Percentiles rank a stretch among this genome's conserved stretches.
These are phyloP conservation scores for Trichophyton schoenleinii DNA, from an alignment of 2,329 filamentous ascomycete species.

Conservation along the genomic window DNA sequence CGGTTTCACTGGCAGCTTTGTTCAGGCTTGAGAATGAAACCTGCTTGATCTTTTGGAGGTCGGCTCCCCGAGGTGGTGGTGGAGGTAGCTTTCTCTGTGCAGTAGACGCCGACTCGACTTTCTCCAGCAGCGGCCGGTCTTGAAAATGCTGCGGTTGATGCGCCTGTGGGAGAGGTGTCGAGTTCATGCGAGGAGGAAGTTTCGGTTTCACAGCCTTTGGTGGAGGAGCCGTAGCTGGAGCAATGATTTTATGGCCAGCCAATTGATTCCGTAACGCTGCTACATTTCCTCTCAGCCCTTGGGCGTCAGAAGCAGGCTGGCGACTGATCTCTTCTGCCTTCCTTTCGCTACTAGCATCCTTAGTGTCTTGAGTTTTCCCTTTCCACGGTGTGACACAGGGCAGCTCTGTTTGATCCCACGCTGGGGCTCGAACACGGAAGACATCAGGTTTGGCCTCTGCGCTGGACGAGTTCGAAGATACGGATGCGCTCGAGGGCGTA, in stretches of 20 bases:
- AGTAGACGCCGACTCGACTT: background rate
- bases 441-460: constrained; percentile 20
- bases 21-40: constrained; percentile 34
- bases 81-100: constrained; percentile 4
- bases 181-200: background rate
- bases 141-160: background rate
- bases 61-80: background rate
- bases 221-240: background rate
- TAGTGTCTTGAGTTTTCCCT: constrained; percentile 11
- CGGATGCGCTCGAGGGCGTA: constrained; percentile 36
- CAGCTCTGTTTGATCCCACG: constrained; percentile 43
- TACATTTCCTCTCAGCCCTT: background rate
- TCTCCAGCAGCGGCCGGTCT: background rate
- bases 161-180: background rate
- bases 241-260: background rate
- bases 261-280: constrained; percentile 2
- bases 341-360: constrained; percentile 17
- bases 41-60: constrained; percentile 24
- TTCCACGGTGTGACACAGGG: constrained; percentile 43
- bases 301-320: background rate
- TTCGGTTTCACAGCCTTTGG: background rate
- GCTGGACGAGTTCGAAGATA: constrained; percentile 22
- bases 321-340: constrained; percentile 2
- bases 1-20: constrained; percentile 10
- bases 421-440: constrained; percentile 38